Evolutionary conservation across 371 early-diverging fungal genomes (phyloP).

Genomic region (Blakeslea trispora): DNA sequence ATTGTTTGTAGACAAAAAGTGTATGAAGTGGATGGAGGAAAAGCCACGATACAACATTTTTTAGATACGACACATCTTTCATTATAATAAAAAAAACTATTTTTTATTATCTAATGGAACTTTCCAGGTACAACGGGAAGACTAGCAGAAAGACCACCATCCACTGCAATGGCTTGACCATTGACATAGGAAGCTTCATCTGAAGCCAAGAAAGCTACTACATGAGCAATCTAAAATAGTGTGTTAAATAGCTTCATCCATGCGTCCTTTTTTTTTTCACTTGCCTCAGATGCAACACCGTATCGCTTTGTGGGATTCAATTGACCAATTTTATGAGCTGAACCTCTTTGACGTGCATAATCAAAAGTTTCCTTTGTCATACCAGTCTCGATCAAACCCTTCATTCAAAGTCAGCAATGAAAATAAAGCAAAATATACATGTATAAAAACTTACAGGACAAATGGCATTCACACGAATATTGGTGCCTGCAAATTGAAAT

Average conservation of each 20-base stretch:
- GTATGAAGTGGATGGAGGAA: conserved; percentile 29
- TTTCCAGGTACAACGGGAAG: conserved; percentile 46
- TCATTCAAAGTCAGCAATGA: neutral
- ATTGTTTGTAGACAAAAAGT: conserved; percentile 53
- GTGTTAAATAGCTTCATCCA: neutral
- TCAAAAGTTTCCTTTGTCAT: conserved; percentile 59
- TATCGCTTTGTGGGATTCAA: conserved; percentile 54
- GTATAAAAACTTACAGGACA: conserved; percentile 57
- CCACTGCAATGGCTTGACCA: conserved; percentile 57
- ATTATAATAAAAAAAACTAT: neutral
- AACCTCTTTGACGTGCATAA: conserved; percentile 47
- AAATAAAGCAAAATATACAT: neutral
- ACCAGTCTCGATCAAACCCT: conserved; percentile 60
- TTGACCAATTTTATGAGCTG: conserved; percentile 54
- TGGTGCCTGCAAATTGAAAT: conserved; percentile 49
- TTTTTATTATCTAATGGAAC: conserved; percentile 15
- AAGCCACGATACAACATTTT: conserved; percentile 51
- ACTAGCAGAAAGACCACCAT: conserved; percentile 57
- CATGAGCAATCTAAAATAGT: conserved; percentile 43
- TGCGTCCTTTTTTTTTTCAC: neutral
- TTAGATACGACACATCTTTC: conserved; percentile 34
- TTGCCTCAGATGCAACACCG: conserved; percentile 49
- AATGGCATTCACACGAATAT: conserved; percentile 61
- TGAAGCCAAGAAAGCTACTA: conserved; percentile 56
- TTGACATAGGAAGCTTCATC: conserved; percentile 61